A percentile compares a stretch with the other conserved stretches of the same genome.
These are phyloP conservation scores for Aureobasidium sp. DNA, from an alignment of 2,329 filamentous ascomycete genomes.

Conservation along the genomic window DNA sequence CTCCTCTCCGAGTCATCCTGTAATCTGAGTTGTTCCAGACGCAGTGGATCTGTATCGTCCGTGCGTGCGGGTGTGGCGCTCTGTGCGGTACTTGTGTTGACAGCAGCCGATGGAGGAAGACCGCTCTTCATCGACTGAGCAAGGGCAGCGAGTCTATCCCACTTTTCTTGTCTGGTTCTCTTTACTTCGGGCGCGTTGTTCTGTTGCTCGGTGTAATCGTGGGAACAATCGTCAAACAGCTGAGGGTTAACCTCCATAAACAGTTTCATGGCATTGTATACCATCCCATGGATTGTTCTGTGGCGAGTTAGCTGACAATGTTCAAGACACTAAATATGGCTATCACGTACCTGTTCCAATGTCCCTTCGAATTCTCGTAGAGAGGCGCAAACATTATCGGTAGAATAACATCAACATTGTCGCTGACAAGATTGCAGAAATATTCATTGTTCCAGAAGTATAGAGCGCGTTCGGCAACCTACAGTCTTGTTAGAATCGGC, in stretches of 20 bases:
- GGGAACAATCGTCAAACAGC: slow-evolving; percentile 95
- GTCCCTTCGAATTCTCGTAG: slow-evolving; percentile 97
- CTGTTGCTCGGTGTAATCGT: slow-evolving; percentile 95
- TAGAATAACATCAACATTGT: slow-evolving; percentile 96
- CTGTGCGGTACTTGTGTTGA: slow-evolving; percentile 22
- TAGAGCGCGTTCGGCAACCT: slow-evolving; percentile 87
- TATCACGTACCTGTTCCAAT: slow-evolving; percentile 84
- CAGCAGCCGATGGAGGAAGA: slow-evolving; percentile 17
- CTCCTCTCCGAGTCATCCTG: slow-evolving; percentile 63
- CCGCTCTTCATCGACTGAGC: slow-evolving; percentile 60
- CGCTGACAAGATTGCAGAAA: slow-evolving; percentile 97
- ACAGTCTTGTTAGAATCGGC: slow-evolving; percentile 13
- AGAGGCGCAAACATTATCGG: slow-evolving; percentile 99
- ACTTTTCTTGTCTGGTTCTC: slow-evolving; percentile 72
- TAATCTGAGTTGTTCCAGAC: slow-evolving; percentile 81
- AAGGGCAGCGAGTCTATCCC: slow-evolving; percentile 76
- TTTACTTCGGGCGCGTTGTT: slow-evolving; percentile 83
- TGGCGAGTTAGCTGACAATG: slow-evolving; percentile 4
- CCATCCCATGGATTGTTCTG: slow-evolving; percentile 98
- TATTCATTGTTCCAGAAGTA: slow-evolving; percentile 99
- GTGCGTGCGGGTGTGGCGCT: slow-evolving; percentile 35
- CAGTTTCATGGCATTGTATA: slow-evolving; percentile 99
- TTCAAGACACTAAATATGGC: not conserved
- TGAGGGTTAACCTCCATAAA: slow-evolving; percentile 99
- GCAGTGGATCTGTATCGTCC: slow-evolving; percentile 71